phyloP scores from a whole-genome alignment of 2,329 filamentous ascomycete species.

The Ophidiomyces ophidiicola region DNA sequence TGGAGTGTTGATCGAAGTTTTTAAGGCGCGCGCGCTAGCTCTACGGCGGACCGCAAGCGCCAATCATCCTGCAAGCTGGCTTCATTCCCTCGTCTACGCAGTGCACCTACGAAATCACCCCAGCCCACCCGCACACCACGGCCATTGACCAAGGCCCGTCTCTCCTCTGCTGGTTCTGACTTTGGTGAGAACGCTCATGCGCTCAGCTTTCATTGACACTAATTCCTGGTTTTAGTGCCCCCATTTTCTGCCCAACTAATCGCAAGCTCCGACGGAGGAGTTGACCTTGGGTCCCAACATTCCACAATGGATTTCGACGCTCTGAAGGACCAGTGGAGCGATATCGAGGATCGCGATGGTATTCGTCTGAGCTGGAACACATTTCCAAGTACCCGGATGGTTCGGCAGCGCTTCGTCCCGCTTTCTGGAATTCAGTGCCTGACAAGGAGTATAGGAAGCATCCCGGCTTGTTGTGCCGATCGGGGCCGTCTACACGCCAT shows the following conservation, averaged over 20 bases:
- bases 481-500: constrained; percentile 83
- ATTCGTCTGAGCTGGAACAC: constrained; percentile 97
- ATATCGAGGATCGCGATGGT: constrained; percentile 92
- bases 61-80: constrained; percentile 36
- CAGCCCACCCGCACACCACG: neutral
- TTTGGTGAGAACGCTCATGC: constrained; percentile 10
- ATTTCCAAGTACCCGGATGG: constrained; percentile 96
- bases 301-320: constrained; percentile 75
- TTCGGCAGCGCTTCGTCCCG: constrained; percentile 31
- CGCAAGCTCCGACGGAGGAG: neutral
- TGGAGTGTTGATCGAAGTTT: constrained; percentile 6
- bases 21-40: constrained; percentile 16
- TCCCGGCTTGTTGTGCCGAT: constrained; percentile 91
- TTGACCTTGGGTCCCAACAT: neutral
- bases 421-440: neutral
- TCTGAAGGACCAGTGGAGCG: constrained; percentile 90
- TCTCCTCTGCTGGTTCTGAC: neutral
- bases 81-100: constrained; percentile 23
- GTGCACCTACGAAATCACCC: constrained; percentile 9
- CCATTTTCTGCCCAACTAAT: constrained; percentile 9
- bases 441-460: constrained; percentile 54
- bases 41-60: constrained; percentile 27
- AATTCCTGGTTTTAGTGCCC: constrained; percentile 19
- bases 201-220: constrained; percentile 4
- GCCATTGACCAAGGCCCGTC: constrained; percentile 4